Percentiles rank a stretch among this genome's conserved stretches.
phyloP scores from a whole-genome alignment of 139 green algal species.

The Chlamydomonas sp. region DNA sequence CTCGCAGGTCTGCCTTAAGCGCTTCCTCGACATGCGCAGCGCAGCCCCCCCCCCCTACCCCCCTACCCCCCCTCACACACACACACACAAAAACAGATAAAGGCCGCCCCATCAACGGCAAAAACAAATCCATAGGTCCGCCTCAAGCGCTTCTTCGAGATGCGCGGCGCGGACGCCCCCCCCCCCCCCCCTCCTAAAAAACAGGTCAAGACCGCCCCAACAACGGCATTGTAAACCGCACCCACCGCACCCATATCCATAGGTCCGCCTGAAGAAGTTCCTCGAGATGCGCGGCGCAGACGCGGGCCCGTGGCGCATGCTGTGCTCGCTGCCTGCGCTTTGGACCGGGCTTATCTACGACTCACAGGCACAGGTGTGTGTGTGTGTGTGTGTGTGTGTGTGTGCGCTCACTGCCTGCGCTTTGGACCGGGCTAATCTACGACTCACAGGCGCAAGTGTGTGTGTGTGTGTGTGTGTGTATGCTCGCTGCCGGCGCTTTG shows the following conservation, averaged over 20 bases:
- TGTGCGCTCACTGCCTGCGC: conserved; percentile 88
- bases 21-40: conserved; percentile 89
- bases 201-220: no score
- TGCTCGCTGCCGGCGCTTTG: conserved; percentile 89
- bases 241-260: neutral
- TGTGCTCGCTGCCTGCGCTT: conserved; percentile 88
- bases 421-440: conserved; percentile 95
- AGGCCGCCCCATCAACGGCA: no score
- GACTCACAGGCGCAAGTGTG: conserved; percentile 53
- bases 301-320: conserved; percentile 78
- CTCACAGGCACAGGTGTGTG: conserved; percentile 35
- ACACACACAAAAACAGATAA: no score
- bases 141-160: conserved; percentile 88
- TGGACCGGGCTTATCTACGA: conserved; percentile 96
- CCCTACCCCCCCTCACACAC: no score
- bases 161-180: conserved; percentile 89
- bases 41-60: no score
- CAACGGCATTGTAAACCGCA: no score
- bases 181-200: no score
- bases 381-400: no score
- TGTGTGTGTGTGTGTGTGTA: no score
- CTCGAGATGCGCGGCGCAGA: conserved; percentile 98
- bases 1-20: no score
- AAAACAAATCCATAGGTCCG: conserved; percentile 52
- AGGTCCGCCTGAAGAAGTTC: conserved; percentile 89